phyloP scores from a whole-genome alignment of 352 stramenopile genomes.

The Globisporangium spinosum region DNA sequence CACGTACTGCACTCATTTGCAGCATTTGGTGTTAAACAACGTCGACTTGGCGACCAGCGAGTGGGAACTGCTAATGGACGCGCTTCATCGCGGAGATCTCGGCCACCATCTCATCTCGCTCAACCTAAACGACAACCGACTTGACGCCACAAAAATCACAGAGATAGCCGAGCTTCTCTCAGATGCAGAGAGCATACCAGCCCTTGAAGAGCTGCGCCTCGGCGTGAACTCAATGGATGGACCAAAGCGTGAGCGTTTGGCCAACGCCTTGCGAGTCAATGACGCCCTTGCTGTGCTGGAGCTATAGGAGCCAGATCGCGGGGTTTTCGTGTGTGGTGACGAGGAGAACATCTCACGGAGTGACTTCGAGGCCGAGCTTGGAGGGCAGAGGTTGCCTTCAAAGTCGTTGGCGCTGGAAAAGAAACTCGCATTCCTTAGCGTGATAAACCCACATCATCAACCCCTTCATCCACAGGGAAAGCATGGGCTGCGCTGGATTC shows the following conservation, averaged over 20 bases:
- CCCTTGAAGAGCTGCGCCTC: background rate
- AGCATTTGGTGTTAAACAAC: background rate
- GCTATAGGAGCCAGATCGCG: background rate
- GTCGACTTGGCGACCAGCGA: background rate
- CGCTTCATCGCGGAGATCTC: background rate
- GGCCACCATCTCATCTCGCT: background rate
- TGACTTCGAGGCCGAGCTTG: background rate
- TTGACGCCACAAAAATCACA: background rate
- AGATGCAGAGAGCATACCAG: background rate
- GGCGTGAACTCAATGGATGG: background rate
- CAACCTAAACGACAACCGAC: background rate
- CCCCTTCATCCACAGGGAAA: background rate
- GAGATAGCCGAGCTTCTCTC: background rate
- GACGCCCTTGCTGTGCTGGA: background rate
- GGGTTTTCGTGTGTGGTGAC: no score
- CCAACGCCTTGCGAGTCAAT: background rate
- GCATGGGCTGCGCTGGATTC: background rate
- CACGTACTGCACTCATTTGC: background rate
- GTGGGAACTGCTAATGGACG: background rate
- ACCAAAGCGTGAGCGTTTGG: background rate
- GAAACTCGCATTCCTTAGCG: background rate
- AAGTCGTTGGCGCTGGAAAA: background rate
- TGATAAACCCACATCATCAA: background rate
- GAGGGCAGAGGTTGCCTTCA: background rate
- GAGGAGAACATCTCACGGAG: background rate